phyloP scores from a whole-genome alignment of 129 eudicot species.

The Pulicaria dysenterica region DNA sequence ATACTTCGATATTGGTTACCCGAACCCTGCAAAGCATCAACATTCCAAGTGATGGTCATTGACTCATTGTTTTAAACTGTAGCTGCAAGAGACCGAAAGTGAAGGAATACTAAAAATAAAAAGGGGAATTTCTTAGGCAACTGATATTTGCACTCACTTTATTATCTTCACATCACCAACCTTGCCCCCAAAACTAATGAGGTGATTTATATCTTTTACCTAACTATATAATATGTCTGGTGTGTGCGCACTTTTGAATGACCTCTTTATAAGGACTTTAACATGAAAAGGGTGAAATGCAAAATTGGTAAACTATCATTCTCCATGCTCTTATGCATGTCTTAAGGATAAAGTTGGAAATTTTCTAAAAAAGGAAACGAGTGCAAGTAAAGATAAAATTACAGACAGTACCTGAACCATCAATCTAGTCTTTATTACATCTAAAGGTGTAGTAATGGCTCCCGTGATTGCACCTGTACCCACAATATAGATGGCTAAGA shows the following conservation, averaged over 20 bases:
- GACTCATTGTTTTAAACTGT: background rate
- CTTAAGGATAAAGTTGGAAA: background rate
- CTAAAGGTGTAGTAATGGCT: slow-evolving; percentile 78
- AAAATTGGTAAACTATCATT: background rate
- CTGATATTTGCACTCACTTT: background rate
- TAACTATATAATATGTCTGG: too few relatives aligned
- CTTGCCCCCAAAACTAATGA: background rate
- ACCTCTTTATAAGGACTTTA: background rate
- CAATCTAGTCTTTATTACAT: slow-evolving; percentile 78
- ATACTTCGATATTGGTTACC: slow-evolving; percentile 66
- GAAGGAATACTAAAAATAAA: background rate
- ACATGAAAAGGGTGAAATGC: background rate
- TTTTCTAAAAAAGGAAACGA: background rate
- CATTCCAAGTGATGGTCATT: background rate
- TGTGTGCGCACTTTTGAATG: background rate
- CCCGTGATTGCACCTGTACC: slow-evolving; percentile 78
- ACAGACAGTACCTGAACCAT: slow-evolving; percentile 64
- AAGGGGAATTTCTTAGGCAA: background rate
- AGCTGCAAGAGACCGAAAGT: background rate
- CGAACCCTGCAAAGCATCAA: slow-evolving; percentile 54
- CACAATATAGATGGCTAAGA: slow-evolving; percentile 10
- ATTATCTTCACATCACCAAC: background rate
- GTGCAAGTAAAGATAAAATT: background rate
- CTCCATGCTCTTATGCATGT: slow-evolving; percentile 3
- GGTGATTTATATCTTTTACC: too few relatives aligned